Conservation (phyloP, 2,329 filamentous ascomycete genomes). For the Apiospora kogelbergensis region DNA sequence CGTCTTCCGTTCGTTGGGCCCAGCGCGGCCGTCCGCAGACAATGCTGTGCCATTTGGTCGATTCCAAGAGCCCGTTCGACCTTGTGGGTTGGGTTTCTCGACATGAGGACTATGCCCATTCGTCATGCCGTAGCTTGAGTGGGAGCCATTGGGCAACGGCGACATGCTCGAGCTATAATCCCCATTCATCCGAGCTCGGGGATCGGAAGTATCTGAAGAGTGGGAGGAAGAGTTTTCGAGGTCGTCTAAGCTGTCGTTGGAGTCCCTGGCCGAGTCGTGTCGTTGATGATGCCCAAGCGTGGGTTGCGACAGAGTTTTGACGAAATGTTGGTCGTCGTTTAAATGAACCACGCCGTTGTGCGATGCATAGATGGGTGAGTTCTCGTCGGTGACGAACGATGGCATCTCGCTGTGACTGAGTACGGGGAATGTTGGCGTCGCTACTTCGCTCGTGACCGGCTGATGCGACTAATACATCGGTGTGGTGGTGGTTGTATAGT, state of each 20-base stretch:
- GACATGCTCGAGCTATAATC: conserved; percentile 50
- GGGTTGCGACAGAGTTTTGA: conserved; percentile 5
- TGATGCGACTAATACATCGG: not conserved
- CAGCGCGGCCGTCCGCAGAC: not conserved
- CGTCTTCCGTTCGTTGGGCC: not conserved
- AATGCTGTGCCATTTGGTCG: not conserved
- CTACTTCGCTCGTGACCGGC: not conserved
- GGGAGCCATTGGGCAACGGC: conserved; percentile 54
- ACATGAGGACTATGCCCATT: not conserved
- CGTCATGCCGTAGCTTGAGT: conserved; percentile 35
- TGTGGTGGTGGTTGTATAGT: not conserved
- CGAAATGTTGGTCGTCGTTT: conserved; percentile 14
- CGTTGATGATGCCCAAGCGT: conserved; percentile 4
- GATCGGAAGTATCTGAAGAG: conserved; percentile 52
- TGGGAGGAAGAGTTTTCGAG: conserved; percentile 53
- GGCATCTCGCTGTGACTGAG: conserved; percentile 41
- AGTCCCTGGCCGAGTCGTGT: conserved; percentile 43
- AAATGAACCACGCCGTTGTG: conserved; percentile 31
- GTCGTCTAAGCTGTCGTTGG: conserved; percentile 55
- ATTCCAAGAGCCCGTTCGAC: not conserved
- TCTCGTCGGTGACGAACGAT: conserved; percentile 51
- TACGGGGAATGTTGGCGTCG: not conserved
- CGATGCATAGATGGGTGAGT: conserved; percentile 30
- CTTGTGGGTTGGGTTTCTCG: not conserved
- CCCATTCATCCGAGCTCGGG: conserved; percentile 43